Base-by-base conservation (phyloP, 2,329 filamentous ascomycete genomes). In the Aspergillus eucalypticola region DNA sequence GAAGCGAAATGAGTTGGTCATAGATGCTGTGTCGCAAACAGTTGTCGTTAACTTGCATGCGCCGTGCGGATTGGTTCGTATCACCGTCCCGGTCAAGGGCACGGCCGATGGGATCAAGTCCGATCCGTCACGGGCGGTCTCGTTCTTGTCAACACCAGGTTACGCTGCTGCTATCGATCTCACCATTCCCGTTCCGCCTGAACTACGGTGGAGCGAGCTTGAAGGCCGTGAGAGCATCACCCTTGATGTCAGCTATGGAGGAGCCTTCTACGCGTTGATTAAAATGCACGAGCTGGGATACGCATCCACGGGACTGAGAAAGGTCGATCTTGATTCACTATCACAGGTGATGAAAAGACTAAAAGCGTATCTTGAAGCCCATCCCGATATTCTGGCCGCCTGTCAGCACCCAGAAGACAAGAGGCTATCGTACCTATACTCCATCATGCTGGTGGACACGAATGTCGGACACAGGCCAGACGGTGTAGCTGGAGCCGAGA, bases 211-310 rank as follows among this genome's bases (percentile, higher is more conserved):
- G 80, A 71, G 74, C 0, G 73, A 79, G 60, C 66, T 82, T 2
- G 59, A 55, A 1, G 56, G 56, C 2, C 61, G 64, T 5, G 57
- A 61, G 2, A 63, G 64, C 5, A 68, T 81, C 7, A 69, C 44
- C 0, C 62, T 73, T 0, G 74, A 77, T 57, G 62, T 82, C 23
- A 70, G 73, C 25, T 82, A 79, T 51, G 80, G 80, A 0, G 80
- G 80, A 2, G 77, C 79, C 0, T 82, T 79, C 60, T 82, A 78
- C 62, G 73, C 72, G 44, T 52, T 82, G 0, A 67, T 80, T 13
- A 48, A 69, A 3, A 75, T 72, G 0, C 55, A 61, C 1, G 72
- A 78, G 27, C 67, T 82, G 2, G 80, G 79, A 0, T 81, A 81
- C 54, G 17, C 5, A 5, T 5, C 17, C 17, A 17, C 62, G 5